Evolutionary conservation across 1,284 basidiomycete genomes (phyloP).

Genomic region (Amylostereum chailletii): DNA sequence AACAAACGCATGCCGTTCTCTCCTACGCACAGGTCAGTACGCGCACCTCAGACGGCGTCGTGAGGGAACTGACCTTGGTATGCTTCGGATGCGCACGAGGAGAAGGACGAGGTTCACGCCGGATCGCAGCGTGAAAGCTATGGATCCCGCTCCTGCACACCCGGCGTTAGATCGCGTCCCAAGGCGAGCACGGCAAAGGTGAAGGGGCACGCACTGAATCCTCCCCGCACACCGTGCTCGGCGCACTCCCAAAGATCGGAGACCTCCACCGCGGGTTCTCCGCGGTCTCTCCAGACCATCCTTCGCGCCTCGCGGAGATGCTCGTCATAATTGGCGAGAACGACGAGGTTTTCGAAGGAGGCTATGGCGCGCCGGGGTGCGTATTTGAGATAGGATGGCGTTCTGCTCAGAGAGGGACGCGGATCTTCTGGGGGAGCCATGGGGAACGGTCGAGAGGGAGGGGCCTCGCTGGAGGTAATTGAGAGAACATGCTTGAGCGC

Average conservation of each 20-base stretch:
- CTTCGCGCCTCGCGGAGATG: slow-evolving; percentile 58
- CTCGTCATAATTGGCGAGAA: slow-evolving; percentile 72
- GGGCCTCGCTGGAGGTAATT: no score
- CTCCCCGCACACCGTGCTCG: slow-evolving; percentile 68
- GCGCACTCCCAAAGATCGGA: slow-evolving; percentile 61
- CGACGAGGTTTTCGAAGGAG: slow-evolving; percentile 75
- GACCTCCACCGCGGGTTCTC: slow-evolving; percentile 68
- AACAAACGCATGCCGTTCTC: slow-evolving; percentile 49
- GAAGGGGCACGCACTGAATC: slow-evolving; percentile 53
- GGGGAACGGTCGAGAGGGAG: not conserved
- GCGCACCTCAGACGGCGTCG: not conserved
- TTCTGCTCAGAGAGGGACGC: slow-evolving; percentile 11
- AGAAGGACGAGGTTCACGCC: slow-evolving; percentile 75
- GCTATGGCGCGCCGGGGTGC: slow-evolving; percentile 51
- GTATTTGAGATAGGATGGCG: slow-evolving; percentile 29
- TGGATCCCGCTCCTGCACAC: slow-evolving; percentile 59
- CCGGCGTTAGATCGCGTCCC: not conserved
- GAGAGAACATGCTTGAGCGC: no score
- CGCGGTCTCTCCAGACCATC: slow-evolving; percentile 79
- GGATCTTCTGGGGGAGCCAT: not conserved
- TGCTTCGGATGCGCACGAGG: slow-evolving; percentile 56
- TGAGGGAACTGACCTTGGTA: slow-evolving; percentile 44
- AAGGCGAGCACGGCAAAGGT: not conserved
- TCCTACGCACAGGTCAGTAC: slow-evolving; percentile 20
- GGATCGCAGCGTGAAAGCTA: slow-evolving; percentile 75